A percentile compares a stretch with the other conserved stretches of the same genome.
Conservation (phyloP, 73 alveolate species). For the Paramecium bursaria region DNA sequence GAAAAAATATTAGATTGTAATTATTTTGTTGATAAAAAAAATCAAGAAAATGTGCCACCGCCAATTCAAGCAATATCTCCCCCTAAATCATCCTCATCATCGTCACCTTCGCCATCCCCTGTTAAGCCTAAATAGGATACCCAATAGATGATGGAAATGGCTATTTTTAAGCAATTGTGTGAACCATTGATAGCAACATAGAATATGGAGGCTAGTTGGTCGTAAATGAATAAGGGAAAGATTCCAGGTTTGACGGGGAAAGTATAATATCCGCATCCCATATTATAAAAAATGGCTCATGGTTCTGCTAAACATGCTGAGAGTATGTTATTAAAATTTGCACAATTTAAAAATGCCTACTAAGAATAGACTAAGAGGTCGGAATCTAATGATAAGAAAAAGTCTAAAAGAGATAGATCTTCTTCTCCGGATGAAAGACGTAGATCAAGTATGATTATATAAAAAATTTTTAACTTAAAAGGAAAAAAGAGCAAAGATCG, state of each 20-base stretch:
- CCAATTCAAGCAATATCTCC: not conserved
- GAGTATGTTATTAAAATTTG: not conserved
- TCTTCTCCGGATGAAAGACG: slow-evolving; percentile 39
- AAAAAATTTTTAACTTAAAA: not conserved
- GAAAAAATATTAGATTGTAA: slow-evolving; percentile 20
- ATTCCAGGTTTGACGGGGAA: slow-evolving; percentile 59
- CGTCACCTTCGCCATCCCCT: slow-evolving; percentile 13
- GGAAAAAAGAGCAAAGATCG: slow-evolving; percentile 50
- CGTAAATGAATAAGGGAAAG: slow-evolving; percentile 35
- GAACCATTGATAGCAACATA: not conserved
- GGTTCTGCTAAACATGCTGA: slow-evolving; percentile 8
- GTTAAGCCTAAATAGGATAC: not conserved
- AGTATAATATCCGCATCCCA: slow-evolving; percentile 59
- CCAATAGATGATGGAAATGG: slow-evolving; percentile 4
- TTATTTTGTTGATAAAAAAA: no score
- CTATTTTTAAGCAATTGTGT: not conserved
- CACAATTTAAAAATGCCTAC: not conserved
- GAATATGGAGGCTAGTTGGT: slow-evolving; percentile 44
- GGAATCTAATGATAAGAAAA: slow-evolving; percentile 12
- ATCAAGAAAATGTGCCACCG: not conserved
- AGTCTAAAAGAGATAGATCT: slow-evolving; percentile 22
- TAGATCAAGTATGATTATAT: slow-evolving; percentile 27
- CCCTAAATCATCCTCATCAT: not conserved
- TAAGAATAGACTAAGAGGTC: slow-evolving; percentile 28
- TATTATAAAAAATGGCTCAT: slow-evolving; percentile 6